Percentiles rank a stretch among this genome's conserved stretches.
Conservation (phyloP, 192 early-diverging fungal genomes). For the Backusella mclennaniae region DNA sequence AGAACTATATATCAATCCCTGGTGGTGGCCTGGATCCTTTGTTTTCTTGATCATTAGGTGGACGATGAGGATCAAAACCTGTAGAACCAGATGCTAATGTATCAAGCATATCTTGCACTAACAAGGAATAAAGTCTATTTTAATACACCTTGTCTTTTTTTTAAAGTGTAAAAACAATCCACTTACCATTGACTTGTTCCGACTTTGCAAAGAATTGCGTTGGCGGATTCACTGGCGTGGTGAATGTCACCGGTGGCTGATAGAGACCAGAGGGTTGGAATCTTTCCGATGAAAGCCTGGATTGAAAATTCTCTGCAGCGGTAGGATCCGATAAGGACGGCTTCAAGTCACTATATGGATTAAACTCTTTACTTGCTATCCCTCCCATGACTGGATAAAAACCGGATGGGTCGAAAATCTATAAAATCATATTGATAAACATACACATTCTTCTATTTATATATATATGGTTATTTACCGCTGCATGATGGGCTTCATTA, state of each 20-base stretch:
- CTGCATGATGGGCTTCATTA: background rate
- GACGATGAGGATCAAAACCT: constrained; percentile 6
- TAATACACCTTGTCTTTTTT: too few relatives aligned
- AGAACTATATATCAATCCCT: background rate
- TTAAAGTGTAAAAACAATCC: too few relatives aligned
- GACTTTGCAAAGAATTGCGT: background rate
- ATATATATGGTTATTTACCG: background rate
- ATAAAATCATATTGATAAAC: too few relatives aligned
- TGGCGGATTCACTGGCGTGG: background rate
- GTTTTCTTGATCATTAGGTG: constrained; percentile 7
- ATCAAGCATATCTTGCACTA: constrained; percentile 12
- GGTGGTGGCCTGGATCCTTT: background rate
- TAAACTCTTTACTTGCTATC: background rate
- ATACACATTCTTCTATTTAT: background rate
- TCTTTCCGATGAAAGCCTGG: background rate
- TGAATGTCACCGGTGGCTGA: background rate
- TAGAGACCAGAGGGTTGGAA: background rate
- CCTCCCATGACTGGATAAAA: constrained; percentile 6
- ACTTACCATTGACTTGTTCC: constrained; percentile 9
- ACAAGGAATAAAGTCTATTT: background rate
- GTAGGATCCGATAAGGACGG: constrained; percentile 1
- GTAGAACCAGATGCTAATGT: background rate
- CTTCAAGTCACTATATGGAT: background rate
- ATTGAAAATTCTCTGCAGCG: background rate
- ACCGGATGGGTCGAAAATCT: constrained; percentile 2